Evolutionary conservation across 768 basidiomycete genomes (phyloP).

Genomic region (Pholiota molesta): DNA sequence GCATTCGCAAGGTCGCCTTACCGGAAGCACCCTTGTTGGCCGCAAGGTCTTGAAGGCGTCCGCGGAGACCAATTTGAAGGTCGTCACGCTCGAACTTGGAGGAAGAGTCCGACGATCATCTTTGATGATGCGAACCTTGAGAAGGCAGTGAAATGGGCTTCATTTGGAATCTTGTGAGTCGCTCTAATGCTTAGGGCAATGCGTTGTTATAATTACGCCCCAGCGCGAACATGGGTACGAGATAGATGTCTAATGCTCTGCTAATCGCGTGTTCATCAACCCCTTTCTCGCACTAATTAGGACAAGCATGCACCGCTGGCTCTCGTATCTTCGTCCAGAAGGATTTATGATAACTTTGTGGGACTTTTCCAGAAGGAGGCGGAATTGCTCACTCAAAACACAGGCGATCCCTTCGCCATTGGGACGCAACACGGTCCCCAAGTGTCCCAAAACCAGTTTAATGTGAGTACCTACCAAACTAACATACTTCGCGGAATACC

Average conservation of each 20-base stretch:
- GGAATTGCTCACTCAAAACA: slow-evolving; percentile 38
- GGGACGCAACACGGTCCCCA: slow-evolving; percentile 71
- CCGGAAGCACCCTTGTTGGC: slow-evolving; percentile 81
- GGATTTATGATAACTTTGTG: slow-evolving; percentile 81
- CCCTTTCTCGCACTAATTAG: slow-evolving; percentile 25
- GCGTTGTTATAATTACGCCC: background rate
- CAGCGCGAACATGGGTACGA: slow-evolving; percentile 11
- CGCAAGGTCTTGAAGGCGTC: slow-evolving; percentile 81
- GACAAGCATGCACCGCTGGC: slow-evolving; percentile 81
- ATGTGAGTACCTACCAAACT: slow-evolving; percentile 48
- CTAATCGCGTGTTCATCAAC: slow-evolving; percentile 30
- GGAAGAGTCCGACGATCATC: slow-evolving; percentile 76
- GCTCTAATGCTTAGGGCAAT: background rate
- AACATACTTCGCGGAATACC: background rate
- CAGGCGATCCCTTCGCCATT: slow-evolving; percentile 65
- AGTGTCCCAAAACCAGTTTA: slow-evolving; percentile 68
- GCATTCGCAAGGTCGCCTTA: slow-evolving; percentile 82
- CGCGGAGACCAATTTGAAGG: slow-evolving; percentile 82
- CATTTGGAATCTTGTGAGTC: slow-evolving; percentile 73
- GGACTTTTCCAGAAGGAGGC: slow-evolving; percentile 50
- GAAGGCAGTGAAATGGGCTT: slow-evolving; percentile 72
- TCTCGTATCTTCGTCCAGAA: slow-evolving; percentile 83
- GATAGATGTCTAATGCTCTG: slow-evolving; percentile 3
- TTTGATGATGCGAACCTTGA: slow-evolving; percentile 77
- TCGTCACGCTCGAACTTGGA: slow-evolving; percentile 81